A percentile compares a stretch with the other conserved stretches of the same genome.
These are phyloP conservation scores for Jaapia argillacea DNA, from an alignment of 768 basidiomycete genomes.

Conservation along the genomic window DNA sequence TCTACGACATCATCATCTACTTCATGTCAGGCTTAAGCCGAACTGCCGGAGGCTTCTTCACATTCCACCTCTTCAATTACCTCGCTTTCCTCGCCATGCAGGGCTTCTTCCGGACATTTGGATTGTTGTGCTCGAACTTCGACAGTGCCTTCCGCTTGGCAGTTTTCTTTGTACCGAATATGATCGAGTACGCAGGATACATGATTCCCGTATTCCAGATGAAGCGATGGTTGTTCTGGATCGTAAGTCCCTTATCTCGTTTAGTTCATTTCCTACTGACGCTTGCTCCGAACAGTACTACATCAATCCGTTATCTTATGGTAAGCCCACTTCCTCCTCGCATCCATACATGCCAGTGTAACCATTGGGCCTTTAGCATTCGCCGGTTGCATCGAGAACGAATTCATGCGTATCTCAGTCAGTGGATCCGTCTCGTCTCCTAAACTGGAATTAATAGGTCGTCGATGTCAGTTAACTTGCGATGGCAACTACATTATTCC, in stretches of 20 bases:
- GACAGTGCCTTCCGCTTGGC: constrained; percentile 43
- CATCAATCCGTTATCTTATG: constrained; percentile 69
- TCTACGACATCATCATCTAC: constrained; percentile 61
- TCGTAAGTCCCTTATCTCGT: constrained; percentile 31
- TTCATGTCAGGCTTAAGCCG: constrained; percentile 48
- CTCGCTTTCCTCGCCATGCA: constrained; percentile 64
- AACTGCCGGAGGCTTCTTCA: constrained; percentile 33
- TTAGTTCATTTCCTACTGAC: constrained; percentile 5
- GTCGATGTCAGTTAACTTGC: constrained; percentile 39
- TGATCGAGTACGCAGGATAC: constrained; percentile 65
- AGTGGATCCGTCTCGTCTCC: constrained; percentile 12
- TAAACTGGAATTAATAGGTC: constrained; percentile 5
- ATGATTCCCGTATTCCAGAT: constrained; percentile 57
- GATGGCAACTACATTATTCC: constrained; percentile 60
- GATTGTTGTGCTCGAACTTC: constrained; percentile 44
- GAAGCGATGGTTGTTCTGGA: constrained; percentile 84
- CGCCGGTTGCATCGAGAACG: constrained; percentile 76
- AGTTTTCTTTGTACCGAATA: constrained; percentile 66
- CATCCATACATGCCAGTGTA: background rate
- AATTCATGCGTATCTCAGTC: constrained; percentile 65
- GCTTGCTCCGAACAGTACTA: constrained; percentile 40
- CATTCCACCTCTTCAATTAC: constrained; percentile 60
- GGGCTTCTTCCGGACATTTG: constrained; percentile 76
- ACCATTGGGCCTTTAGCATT: constrained; percentile 35
- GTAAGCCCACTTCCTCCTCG: constrained; percentile 18